Base-by-base conservation (phyloP, 1,139 yeast species). In the Zygosaccharomyces sapae region DNA sequence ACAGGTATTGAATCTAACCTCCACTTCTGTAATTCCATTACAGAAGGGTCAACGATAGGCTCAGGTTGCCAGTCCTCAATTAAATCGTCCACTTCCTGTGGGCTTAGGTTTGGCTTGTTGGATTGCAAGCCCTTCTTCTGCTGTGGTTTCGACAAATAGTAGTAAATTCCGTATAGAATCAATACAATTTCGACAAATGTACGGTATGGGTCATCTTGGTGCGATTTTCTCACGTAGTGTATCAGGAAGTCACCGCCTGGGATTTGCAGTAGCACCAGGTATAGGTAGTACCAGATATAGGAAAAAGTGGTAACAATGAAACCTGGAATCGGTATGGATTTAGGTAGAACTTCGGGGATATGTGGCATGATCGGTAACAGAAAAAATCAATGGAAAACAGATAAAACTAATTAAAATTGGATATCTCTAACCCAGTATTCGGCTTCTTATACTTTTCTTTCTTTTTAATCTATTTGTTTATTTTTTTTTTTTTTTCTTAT, bases 51-150 rank as follows among this genome's bases (percentile, higher is more conserved):
- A 5, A 85, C 88, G 44, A 92, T 68, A 1, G 95, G 87, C 59
- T 80, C 92, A 0, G 98, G 97, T 48, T 77, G 77, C 98, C 98
- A 92, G 53, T 90, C 97, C 20, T 79, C 83, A 47, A 87, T 80
- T 52, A 92, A 75, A 48, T 86, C 95, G 58, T 90, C 95, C 34
- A 88, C 75, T 63, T 92, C 98, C 45, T 70, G 71, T 37, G 75
- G 72, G 6, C 81, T 72, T 51, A 92, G 75, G 55, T 74, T 74
- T 47, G 87, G 85, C 53, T 80, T 76, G 57, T 84, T 88, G 41
- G 82, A 76, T 67, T 84, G 83, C 56, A 83, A 85, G 55, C 90
- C 83, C 63, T 84, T 85, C 68, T 87, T 87, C 29, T 92, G 80
- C 33, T 94, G 82, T 16, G 94, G 68, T 71, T 66, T 65, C 18